A percentile compares a stretch with the other conserved stretches of the same genome.
These are phyloP conservation scores for Pilaira anomala DNA, from an alignment of 192 early-diverging fungal species.

Conservation along the genomic window DNA sequence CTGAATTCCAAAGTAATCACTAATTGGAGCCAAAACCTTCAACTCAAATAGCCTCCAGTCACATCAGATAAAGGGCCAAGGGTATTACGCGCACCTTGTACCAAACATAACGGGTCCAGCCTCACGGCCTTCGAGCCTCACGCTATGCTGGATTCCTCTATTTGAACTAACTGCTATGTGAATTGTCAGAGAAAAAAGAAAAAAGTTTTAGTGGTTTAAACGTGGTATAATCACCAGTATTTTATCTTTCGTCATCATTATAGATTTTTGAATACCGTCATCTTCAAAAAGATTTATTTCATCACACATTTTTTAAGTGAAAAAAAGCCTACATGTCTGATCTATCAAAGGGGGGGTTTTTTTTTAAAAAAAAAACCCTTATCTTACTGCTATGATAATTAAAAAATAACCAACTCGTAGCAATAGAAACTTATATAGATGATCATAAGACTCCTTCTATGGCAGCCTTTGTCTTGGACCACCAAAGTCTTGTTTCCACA, in stretches of 20 bases:
- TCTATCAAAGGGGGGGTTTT: constrained; percentile 14
- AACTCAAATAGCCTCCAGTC: constrained; percentile 11
- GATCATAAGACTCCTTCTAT: constrained; percentile 18
- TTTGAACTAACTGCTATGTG: constrained; percentile 14
- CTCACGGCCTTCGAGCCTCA: constrained; percentile 9
- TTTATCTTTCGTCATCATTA: too few species aligned
- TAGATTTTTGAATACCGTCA: too few species aligned
- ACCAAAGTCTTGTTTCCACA: constrained; percentile 20
- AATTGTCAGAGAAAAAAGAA: constrained; percentile 12
- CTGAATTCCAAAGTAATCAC: constrained; percentile 12
- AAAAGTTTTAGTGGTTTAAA: too few species aligned
- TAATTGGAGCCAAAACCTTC: constrained; percentile 12
- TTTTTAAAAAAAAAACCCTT: constrained; percentile 13
- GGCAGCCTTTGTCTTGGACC: constrained; percentile 20
- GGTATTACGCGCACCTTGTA: constrained; percentile 16
- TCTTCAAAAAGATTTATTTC: too few species aligned
- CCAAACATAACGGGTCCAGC: constrained; percentile 12
- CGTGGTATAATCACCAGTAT: too few species aligned
- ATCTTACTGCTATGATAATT: constrained; percentile 24
- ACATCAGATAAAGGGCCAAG: constrained; percentile 11
- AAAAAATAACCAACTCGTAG: constrained; percentile 17
- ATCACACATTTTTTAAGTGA: too few species aligned
- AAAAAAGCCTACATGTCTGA: constrained; percentile 15
- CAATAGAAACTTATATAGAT: constrained; percentile 20
- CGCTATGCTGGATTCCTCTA: constrained; percentile 16